Base-by-base conservation (phyloP, 75 land plant genomes). In the Cupressus sempervirens region DNA sequence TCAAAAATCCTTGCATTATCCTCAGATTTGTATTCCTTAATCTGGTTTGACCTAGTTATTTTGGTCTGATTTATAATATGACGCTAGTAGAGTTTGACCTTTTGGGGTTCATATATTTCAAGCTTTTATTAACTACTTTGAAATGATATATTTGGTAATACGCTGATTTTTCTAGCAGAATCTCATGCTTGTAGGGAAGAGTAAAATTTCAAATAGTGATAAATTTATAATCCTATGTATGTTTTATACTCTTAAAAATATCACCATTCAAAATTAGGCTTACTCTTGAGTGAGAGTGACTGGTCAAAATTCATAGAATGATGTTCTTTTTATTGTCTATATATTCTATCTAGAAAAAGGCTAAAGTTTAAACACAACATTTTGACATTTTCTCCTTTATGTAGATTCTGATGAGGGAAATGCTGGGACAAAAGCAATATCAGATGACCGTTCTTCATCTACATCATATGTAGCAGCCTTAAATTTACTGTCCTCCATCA, bases 401-500 rank as follows among this genome's bases (percentile, higher is more conserved):
- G 7, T 77, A 43, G 23, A 77, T 15, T 77, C n/a, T 26, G 23
- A 77, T 43, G 12, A 77, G 40, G 3, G 26, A 26, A 26, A 26
- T 77, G 46, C 50, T 43, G 81, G 50, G 43, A 29, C n/a, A 41
- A 23, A 30, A 7, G 3, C 1, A 77, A 77, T 26, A 77, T 77
- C 29, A 43, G 46, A 77, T 43, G 40, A 23, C 1, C 18, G 45
- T 76, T 40, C 29, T 77, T 43, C 65, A 82, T 50, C 67, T 12
- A 26, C 65, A 16, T 48, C 54, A 76, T 94, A 94, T 76, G 91
- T 87, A 53, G 91, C 87, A 72, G 92, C 93, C 34, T 77, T 94
- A 89, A 88, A 87, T 62, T 88, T 91, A 29, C 46, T 94, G 30
- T 94, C 93, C 6, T 91, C 93, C 38, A 83, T 94, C 83, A 92